Conservation (phyloP, 2,329 filamentous ascomycete species). For the Triangularia verruculosa region DNA sequence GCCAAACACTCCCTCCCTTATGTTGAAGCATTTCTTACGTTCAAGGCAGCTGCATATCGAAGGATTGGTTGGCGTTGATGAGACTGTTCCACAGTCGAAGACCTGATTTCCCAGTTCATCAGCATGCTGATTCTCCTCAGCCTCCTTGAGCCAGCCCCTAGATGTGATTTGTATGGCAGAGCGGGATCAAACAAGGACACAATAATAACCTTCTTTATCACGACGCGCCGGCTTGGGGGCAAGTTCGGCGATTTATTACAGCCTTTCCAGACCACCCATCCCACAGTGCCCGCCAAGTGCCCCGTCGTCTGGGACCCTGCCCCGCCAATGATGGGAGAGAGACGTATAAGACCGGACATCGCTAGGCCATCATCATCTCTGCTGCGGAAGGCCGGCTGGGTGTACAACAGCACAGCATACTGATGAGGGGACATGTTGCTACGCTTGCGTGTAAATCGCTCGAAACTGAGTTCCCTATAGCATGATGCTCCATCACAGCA, state of each 20-base stretch:
- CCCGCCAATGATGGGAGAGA: not conserved
- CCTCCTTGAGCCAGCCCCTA: not conserved
- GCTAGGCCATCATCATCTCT: not conserved
- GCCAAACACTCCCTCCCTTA: not conserved
- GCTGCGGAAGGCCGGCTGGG: not conserved
- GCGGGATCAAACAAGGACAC: not conserved
- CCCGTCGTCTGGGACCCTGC: not conserved
- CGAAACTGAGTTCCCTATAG: not conserved
- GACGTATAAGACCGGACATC: not conserved
- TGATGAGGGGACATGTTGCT: not conserved
- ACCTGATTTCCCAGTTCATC: constrained; percentile 9
- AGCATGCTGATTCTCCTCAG: constrained; percentile 3
- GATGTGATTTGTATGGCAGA: not conserved
- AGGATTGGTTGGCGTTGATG: constrained; percentile 9
- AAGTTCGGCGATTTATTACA: not conserved
- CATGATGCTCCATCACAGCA: not conserved
- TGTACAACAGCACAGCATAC: not conserved
- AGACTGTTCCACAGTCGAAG: constrained; percentile 7
- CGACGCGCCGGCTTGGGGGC: not conserved
- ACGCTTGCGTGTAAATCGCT: not conserved
- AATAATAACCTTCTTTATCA: not conserved
- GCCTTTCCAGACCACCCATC: not conserved
- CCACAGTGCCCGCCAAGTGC: not conserved
- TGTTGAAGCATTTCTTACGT: constrained; percentile 1
- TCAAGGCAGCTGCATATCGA: not conserved